Evolutionary conservation across 179 eudicot genomes (phyloP), one percentile per base, ranked within the genome.

Genomic region (Silene vulgaris): DNA sequence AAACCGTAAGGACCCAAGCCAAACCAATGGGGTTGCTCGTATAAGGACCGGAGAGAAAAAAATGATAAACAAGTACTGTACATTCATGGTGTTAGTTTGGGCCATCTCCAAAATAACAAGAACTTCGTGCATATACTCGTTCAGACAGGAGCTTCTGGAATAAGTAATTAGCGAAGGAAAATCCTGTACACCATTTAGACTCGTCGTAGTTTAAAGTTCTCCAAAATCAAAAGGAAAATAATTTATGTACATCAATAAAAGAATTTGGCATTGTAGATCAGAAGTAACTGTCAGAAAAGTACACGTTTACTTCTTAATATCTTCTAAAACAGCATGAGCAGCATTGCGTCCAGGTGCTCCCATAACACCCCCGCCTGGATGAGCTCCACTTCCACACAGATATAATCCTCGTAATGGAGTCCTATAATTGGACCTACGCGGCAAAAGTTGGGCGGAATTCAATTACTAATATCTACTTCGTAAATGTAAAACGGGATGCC

Each of bases 291-390:
- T 35, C 23, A 8, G 52, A 9, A 16, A 5, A 37, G 32, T 64
- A 12, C 17, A 14, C 20, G 45, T 29, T 50, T 63, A 50, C 66
- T 80, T 80, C 72, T 83, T 82, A 17, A 88, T 26, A 80, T 94
- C 96, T 69, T 82, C 82, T 35, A 95, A 80, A 77, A 90, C 97
- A 54, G 85, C 87, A 16, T 69, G 86, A 14, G 99, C 99, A 21
- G 97, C 92, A 74, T 92, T 90, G 19, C 97, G 99, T 9, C 99
- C 99, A 1, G 99, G 97, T 23, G 97, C 97, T 16, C 98, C 99
- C 94, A 91, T 96, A 62, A 96, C 99, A 35, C 98, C 99, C 3
- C 99, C 99, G 19, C 99, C 99, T 3, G 99, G 99, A 78, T 96
- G 99, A 37, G 97, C 78, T 68, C 99, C 99, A 19, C 96, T 90